Conservation (phyloP, 805 yeast species). For the Debaryomyces castellii region DNA sequence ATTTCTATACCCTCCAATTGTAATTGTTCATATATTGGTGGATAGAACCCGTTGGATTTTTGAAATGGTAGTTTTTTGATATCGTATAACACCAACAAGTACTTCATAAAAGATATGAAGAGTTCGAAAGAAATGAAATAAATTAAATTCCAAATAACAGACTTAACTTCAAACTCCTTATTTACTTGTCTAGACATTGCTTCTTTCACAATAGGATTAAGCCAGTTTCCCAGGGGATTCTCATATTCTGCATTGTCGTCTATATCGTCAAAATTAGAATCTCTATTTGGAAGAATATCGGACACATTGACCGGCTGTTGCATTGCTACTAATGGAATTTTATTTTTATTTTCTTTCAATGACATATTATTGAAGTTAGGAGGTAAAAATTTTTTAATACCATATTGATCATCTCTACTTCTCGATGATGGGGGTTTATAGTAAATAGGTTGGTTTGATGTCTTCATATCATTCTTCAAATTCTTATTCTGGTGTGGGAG, state of each 20-base stretch:
- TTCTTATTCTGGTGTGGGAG: neutral
- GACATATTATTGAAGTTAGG: slow-evolving; percentile 12
- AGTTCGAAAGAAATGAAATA: slow-evolving; percentile 28
- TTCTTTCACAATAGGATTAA: slow-evolving; percentile 40
- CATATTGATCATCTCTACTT: slow-evolving; percentile 21
- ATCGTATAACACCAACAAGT: slow-evolving; percentile 9
- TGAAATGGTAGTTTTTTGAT: slow-evolving; percentile 5
- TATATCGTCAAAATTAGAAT: slow-evolving; percentile 8
- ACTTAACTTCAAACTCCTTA: slow-evolving; percentile 35
- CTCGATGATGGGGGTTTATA: slow-evolving; percentile 31
- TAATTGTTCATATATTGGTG: slow-evolving; percentile 3
- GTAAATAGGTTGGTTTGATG: slow-evolving; percentile 22
- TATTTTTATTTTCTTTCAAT: slow-evolving; percentile 1
- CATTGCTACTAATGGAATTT: slow-evolving; percentile 11
- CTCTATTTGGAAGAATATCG: neutral
- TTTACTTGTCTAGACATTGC: slow-evolving; percentile 48
- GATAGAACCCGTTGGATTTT: slow-evolving; percentile 5
- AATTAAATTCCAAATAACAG: slow-evolving; percentile 26
- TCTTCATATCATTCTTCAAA: neutral
- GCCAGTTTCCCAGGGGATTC: slow-evolving; percentile 33
- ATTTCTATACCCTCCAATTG: neutral
- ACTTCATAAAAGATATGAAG: slow-evolving; percentile 11
- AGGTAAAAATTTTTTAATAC: slow-evolving; percentile 26
- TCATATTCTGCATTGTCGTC: slow-evolving; percentile 8
- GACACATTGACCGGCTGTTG: neutral